A percentile compares a stretch with the other conserved stretches of the same genome.
These are phyloP conservation scores for Curvularia sp. DNA, from an alignment of 2,329 filamentous ascomycete genomes.

Conservation along the genomic window DNA sequence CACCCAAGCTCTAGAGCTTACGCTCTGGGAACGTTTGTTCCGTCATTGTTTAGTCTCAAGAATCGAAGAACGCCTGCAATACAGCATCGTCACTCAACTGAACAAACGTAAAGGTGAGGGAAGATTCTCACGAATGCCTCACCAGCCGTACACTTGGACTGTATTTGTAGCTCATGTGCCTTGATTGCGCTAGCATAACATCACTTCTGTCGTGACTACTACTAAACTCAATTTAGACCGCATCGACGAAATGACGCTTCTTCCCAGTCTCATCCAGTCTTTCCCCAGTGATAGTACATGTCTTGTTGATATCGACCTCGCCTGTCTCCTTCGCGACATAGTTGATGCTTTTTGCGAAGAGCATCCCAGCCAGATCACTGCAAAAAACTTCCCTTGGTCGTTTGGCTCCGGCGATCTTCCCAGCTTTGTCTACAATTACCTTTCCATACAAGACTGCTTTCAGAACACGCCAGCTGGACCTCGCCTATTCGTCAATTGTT, in stretches of 20 bases:
- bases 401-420: slow-evolving; percentile 33
- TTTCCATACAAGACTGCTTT: slow-evolving; percentile 47
- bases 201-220: neutral
- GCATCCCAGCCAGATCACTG: slow-evolving; percentile 2
- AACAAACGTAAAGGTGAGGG: slow-evolving; percentile 2
- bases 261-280: slow-evolving; percentile 22
- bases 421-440: slow-evolving; percentile 40
- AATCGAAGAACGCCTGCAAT: slow-evolving; percentile 28
- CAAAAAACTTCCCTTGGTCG: slow-evolving; percentile 33
- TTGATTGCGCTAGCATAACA: neutral
- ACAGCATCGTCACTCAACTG: slow-evolving; percentile 17
- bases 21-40: slow-evolving; percentile 43
- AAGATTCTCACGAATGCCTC: neutral
- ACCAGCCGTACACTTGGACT: neutral
- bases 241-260: slow-evolving; percentile 15
- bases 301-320: slow-evolving; percentile 32
- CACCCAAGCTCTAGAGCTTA: slow-evolving; percentile 40
- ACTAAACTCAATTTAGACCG: slow-evolving; percentile 11
- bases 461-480: slow-evolving; percentile 20
- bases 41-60: slow-evolving; percentile 28
- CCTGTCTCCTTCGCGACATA: slow-evolving; percentile 38
- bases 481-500: slow-evolving; percentile 27
- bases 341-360: slow-evolving; percentile 31
- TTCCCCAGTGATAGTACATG: slow-evolving; percentile 12
- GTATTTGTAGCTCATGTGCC: neutral